These are phyloP conservation scores for Xanthoconium separans DNA, from an alignment of 1,284 basidiomycete species.

Conservation along the genomic window DNA sequence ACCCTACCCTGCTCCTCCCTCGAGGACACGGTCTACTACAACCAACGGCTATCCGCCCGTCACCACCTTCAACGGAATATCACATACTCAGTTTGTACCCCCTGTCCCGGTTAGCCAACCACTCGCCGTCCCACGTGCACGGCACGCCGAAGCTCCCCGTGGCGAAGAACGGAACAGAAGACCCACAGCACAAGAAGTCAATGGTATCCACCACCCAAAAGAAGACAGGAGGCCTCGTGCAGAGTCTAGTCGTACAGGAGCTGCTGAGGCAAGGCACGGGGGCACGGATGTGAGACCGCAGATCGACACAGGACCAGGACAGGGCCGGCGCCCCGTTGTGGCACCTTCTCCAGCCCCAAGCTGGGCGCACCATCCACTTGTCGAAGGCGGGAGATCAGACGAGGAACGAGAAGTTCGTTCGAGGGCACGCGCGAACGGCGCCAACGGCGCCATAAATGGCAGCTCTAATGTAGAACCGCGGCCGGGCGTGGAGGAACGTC, in stretches of 20 bases:
- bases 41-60: slow-evolving; percentile 14
- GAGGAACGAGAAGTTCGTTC: slow-evolving; percentile 26
- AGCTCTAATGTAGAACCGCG: slow-evolving; percentile 4
- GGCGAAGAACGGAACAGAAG: slow-evolving; percentile 21
- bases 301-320: not conserved
- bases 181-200: slow-evolving; percentile 12
- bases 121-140: slow-evolving; percentile 19
- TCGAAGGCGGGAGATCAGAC: slow-evolving; percentile 32
- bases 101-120: slow-evolving; percentile 15
- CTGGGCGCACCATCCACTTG: slow-evolving; percentile 30
- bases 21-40: slow-evolving; percentile 14
- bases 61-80: slow-evolving; percentile 8
- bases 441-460: slow-evolving; percentile 3
- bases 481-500: slow-evolving; percentile 14
- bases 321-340: slow-evolving; percentile 6
- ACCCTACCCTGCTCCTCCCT: slow-evolving; percentile 31
- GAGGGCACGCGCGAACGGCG: slow-evolving; percentile 13
- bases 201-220: slow-evolving; percentile 6
- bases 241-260: slow-evolving; percentile 12
- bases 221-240: slow-evolving; percentile 14
- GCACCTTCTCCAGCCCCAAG: slow-evolving; percentile 28
- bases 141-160: slow-evolving; percentile 22
- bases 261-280: slow-evolving; percentile 10
- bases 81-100: slow-evolving; percentile 15
- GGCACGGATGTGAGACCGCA: slow-evolving; percentile 13